Evolutionary conservation across 2,329 filamentous ascomycete genomes (phyloP).

Genomic region (Scortechinia acanthostroma): DNA sequence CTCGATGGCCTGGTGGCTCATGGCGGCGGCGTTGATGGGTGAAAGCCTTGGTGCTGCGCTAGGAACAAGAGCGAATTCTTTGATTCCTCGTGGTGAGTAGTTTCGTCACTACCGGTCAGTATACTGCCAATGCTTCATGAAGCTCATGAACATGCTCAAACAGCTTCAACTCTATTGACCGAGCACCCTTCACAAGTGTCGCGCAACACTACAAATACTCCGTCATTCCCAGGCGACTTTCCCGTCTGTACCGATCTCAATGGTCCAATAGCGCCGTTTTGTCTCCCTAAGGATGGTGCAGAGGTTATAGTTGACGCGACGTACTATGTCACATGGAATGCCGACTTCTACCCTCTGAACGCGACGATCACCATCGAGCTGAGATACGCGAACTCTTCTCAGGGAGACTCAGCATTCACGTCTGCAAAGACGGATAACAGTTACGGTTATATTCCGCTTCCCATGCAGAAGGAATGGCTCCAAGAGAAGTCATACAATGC

Average conservation of each 20-base stretch:
- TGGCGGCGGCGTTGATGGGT: too few relatives aligned
- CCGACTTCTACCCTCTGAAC: background rate
- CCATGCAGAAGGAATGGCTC: constrained; percentile 27
- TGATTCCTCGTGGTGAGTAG: too few relatives aligned
- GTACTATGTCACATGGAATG: constrained; percentile 15
- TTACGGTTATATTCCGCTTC: constrained; percentile 24
- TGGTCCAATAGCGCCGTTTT: constrained; percentile 17
- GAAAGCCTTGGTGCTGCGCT: too few relatives aligned
- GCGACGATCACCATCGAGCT: constrained; percentile 17
- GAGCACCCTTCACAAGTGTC: too few relatives aligned
- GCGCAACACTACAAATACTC: too few relatives aligned
- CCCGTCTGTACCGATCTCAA: constrained; percentile 16
- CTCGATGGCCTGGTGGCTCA: too few relatives aligned
- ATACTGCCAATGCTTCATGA: too few relatives aligned
- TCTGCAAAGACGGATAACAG: constrained; percentile 22
- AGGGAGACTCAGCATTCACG: constrained; percentile 21
- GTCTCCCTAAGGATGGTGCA: constrained; percentile 19
- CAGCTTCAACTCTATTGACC: too few relatives aligned
- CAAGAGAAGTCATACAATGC: constrained; percentile 23
- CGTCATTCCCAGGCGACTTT: constrained; percentile 17
- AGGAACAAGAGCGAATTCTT: too few relatives aligned
- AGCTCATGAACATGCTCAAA: too few relatives aligned
- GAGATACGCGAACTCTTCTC: constrained; percentile 14
- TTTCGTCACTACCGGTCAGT: too few relatives aligned
- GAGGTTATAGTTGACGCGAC: constrained; percentile 22